Conservation (phyloP, 768 basidiomycete species). For the Kwoniella heveanensis region DNA sequence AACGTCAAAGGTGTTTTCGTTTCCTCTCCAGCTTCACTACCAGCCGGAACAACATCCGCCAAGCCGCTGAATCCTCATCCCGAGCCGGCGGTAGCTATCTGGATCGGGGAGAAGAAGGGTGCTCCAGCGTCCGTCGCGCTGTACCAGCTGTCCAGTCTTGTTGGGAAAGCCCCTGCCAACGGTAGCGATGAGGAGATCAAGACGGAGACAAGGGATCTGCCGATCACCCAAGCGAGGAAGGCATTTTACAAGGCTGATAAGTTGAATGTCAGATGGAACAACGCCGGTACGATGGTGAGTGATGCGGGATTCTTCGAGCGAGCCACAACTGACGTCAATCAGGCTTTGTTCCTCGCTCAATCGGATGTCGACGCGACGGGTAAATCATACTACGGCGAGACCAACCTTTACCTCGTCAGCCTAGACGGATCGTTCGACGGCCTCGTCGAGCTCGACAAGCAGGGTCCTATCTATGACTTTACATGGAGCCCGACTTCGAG, state of each 20-base stretch:
- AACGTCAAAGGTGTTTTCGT: constrained; percentile 47
- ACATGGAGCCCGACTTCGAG: constrained; percentile 94
- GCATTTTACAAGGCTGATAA: constrained; percentile 95
- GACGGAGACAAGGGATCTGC: constrained; percentile 57
- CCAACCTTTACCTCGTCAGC: constrained; percentile 87
- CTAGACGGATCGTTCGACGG: constrained; percentile 93
- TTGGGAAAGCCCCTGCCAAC: constrained; percentile 18
- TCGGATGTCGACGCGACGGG: constrained; percentile 97
- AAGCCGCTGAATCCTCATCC: constrained; percentile 37
- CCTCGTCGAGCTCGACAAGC: constrained; percentile 80
- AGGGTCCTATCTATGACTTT: constrained; percentile 96
- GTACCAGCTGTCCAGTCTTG: constrained; percentile 65
- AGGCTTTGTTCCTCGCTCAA: constrained; percentile 77
- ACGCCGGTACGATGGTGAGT: constrained; percentile 79
- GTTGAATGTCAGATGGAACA: constrained; percentile 93
- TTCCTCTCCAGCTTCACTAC: constrained; percentile 37
- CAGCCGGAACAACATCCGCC: constrained; percentile 37
- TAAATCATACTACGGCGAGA: constrained; percentile 98
- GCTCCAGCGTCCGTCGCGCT: constrained; percentile 85
- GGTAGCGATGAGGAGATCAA: constrained; percentile 25
- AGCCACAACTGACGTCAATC: no score
- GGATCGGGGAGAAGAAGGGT: constrained; percentile 93
- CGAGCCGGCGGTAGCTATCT: constrained; percentile 69
- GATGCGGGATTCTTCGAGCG: no score
- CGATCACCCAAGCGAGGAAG: constrained; percentile 73